Evolutionary conservation across 129 eudicot species (phyloP).

Genomic region (Flaveria ramosissima): DNA sequence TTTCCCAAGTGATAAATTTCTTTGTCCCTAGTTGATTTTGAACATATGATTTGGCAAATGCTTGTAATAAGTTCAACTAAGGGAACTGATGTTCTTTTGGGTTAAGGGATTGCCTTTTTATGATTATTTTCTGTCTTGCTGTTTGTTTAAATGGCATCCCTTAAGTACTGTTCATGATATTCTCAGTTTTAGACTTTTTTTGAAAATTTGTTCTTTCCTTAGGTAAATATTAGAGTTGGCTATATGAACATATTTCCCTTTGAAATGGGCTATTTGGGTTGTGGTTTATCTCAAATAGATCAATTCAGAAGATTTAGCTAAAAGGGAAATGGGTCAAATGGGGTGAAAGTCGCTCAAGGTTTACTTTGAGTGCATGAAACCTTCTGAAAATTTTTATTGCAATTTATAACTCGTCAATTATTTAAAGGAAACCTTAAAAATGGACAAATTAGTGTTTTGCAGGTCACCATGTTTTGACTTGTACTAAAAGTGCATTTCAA

Average conservation of each 20-base stretch:
- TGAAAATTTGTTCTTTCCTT: constrained; percentile 5
- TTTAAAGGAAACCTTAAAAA: not conserved
- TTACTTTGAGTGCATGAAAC: not conserved
- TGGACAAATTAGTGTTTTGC: not conserved
- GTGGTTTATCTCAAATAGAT: not conserved
- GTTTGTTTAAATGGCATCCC: constrained; percentile 12
- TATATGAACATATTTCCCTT: not conserved
- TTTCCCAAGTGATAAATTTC: constrained; percentile 14
- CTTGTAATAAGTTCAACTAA: not conserved
- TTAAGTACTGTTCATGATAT: constrained; percentile 12
- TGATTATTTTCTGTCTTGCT: constrained; percentile 2
- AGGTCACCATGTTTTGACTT: not conserved
- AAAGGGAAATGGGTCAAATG: constrained; percentile 7
- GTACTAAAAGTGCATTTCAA: not conserved
- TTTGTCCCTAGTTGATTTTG: not conserved
- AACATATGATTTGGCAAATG: constrained; percentile 15
- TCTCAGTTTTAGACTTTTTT: constrained; percentile 2
- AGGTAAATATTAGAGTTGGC: constrained; percentile 5
- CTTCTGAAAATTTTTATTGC: not conserved
- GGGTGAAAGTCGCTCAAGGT: not conserved
- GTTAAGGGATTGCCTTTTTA: not conserved
- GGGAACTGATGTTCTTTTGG: constrained; percentile 2
- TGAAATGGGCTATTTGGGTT: not conserved
- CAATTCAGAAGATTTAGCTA: not conserved
- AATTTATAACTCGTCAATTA: not conserved